Percentiles rank a stretch among this genome's conserved stretches.
phyloP scores from a whole-genome alignment of 768 basidiomycete genomes.

The Phanerochaete sordida region DNA sequence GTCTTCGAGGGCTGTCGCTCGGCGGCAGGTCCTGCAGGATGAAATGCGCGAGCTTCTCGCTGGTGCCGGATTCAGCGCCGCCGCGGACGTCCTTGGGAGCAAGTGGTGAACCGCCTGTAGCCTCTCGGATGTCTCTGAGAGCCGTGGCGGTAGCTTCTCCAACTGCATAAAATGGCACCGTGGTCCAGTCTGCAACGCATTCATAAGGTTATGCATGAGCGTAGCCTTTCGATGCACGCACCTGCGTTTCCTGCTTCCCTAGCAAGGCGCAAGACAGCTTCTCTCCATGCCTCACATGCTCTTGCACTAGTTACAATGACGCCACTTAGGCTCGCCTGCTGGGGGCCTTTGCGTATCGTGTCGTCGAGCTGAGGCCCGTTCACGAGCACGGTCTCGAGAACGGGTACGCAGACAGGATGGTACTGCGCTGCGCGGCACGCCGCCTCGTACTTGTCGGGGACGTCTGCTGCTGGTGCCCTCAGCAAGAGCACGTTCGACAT shows the following conservation, averaged over 20 bases:
- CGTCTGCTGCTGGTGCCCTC: slow-evolving; percentile 29
- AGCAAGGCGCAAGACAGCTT: slow-evolving; percentile 32
- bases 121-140: slow-evolving; percentile 33
- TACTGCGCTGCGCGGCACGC: slow-evolving; percentile 48
- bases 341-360: slow-evolving; percentile 39
- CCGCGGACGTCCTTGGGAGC: slow-evolving; percentile 39
- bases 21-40: slow-evolving; percentile 42
- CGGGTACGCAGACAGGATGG: slow-evolving; percentile 56
- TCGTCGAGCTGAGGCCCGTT: slow-evolving; percentile 44
- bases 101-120: slow-evolving; percentile 21
- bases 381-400: slow-evolving; percentile 61
- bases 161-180: slow-evolving; percentile 74
- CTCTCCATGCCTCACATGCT: slow-evolving; percentile 68
- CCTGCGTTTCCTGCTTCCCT: background rate
- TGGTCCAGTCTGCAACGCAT: slow-evolving; percentile 39
- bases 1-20: slow-evolving; percentile 17
- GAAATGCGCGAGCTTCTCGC: slow-evolving; percentile 62
- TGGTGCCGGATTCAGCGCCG: slow-evolving; percentile 53
- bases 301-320: slow-evolving; percentile 80
- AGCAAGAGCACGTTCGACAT: slow-evolving; percentile 39
- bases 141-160: slow-evolving; percentile 60
- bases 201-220: background rate
- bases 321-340: slow-evolving; percentile 32
- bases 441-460: slow-evolving; percentile 56
- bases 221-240: background rate